Base-by-base conservation (phyloP, 768 basidiomycete species). In the Russula sp. region DNA sequence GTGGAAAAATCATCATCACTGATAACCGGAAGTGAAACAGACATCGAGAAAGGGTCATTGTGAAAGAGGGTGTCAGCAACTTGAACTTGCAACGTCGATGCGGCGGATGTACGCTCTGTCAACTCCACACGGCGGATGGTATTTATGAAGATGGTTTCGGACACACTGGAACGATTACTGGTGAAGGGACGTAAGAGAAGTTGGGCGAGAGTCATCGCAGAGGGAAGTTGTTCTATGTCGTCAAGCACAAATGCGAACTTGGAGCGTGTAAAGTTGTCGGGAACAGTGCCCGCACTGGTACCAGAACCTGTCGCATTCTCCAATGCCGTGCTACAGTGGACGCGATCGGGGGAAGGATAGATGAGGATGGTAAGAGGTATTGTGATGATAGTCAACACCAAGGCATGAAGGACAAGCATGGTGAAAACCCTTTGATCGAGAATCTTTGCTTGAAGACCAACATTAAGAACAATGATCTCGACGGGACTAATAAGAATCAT, bases 401-500 rank as follows among this genome's bases (percentile, higher is more conserved):
- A 75, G 4, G 88, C 86, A 52, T 86, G 84, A 53, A 94, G 76
- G 63, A 95, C 92, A 66, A 95, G 91, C 89, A 94, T 94, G 0
- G 91, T 89, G 77, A 95, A 93, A 11, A 88, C 82, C 31, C 83
- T 80, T 0, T 78, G 74, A 69, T 84, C 78, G 51, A 89, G 78
- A 59, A 90, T 85, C 13, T 75, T 75, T 3, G 90, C 90, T 63
- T 78, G 73, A 8, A 91, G 78, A 55, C 94, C 94, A 65, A 95
- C 85, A 71, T 97, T 97, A 70, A 95, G 82, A 8, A 94, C 93
- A 66, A 97, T 94, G 34, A 95, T 83, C 72, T 95, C 93, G 31
- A 94, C 91, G 22, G 85, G 77, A 39, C 84, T 86, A 62, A 32
- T 8, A 27, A 61, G 42, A 61, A 16, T 61, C 37, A 40, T 63